These are phyloP conservation scores for Niveomyces coronatus DNA, from an alignment of 2,329 filamentous ascomycete genomes.

Conservation along the genomic window DNA sequence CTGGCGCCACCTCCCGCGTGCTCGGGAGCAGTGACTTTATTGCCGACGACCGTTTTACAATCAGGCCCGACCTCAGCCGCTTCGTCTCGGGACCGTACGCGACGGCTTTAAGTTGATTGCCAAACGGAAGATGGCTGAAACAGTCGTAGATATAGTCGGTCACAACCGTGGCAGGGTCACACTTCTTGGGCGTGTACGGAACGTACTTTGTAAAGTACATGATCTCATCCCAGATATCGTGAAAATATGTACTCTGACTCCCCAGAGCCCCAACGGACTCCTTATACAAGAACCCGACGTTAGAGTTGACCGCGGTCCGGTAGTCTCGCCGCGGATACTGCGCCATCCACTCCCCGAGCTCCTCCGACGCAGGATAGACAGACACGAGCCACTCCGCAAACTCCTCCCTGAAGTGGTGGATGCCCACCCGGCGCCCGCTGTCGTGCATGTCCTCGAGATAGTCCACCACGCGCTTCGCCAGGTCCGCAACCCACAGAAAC, in stretches of 20 bases:
- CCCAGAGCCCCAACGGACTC: constrained; percentile 46
- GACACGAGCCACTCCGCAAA: constrained; percentile 49
- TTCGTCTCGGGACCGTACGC: constrained; percentile 15
- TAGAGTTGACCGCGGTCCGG: constrained; percentile 45
- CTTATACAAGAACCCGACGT: constrained; percentile 54
- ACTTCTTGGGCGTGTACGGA: constrained; percentile 12
- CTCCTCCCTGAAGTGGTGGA: constrained; percentile 44
- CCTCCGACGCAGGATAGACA: constrained; percentile 30
- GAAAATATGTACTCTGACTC: constrained; percentile 17
- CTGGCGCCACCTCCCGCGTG: no score
- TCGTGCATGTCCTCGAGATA: constrained; percentile 38
- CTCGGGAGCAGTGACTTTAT: no score
- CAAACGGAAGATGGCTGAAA: constrained; percentile 55
- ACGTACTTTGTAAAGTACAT: constrained; percentile 26
- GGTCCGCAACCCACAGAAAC: constrained; percentile 61
- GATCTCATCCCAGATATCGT: constrained; percentile 46
- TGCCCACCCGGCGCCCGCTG: constrained; percentile 26
- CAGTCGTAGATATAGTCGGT: constrained; percentile 57
- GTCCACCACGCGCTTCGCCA: constrained; percentile 64
- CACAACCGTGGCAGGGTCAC: constrained; percentile 48
- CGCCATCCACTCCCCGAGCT: constrained; percentile 39
- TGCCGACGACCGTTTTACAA: no score
- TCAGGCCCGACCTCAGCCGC: constrained; percentile 11
- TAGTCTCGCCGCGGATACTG: constrained; percentile 48
- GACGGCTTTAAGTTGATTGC: constrained; percentile 33